phyloP scores from a whole-genome alignment of 176 grass and related monocot species.

The Oryza officinalis region DNA sequence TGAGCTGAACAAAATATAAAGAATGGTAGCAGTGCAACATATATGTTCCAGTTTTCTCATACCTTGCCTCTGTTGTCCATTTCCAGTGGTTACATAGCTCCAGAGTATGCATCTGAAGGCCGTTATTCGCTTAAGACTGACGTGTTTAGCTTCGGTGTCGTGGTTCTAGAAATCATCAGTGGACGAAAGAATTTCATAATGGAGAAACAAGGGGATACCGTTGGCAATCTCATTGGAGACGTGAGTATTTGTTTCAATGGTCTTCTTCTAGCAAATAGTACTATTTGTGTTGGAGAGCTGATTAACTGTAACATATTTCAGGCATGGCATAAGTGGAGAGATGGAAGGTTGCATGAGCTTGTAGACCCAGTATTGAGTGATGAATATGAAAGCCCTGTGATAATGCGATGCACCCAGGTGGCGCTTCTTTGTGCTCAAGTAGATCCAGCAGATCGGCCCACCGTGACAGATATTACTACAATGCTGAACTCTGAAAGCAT shows the following conservation, averaged over 20 bases:
- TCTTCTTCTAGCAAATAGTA: background rate
- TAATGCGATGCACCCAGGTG: constrained; percentile 30
- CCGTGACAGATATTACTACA: constrained; percentile 39
- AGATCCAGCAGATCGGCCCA: constrained; percentile 42
- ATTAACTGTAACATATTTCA: constrained; percentile 24
- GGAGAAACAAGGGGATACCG: constrained; percentile 27
- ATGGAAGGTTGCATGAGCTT: constrained; percentile 34
- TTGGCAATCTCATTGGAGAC: constrained; percentile 46
- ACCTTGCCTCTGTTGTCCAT: background rate
- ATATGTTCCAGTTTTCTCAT: background rate
- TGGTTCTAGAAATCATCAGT: constrained; percentile 44
- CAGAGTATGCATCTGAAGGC: constrained; percentile 46
- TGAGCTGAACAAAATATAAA: background rate
- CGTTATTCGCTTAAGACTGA: constrained; percentile 56
- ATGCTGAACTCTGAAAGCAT: constrained; percentile 39
- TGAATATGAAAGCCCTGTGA: background rate
- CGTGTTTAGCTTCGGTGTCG: constrained; percentile 57
- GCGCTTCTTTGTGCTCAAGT: constrained; percentile 58
- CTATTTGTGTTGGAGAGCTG: background rate
- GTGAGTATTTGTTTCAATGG: constrained; percentile 28
- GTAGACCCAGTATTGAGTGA: constrained; percentile 36
- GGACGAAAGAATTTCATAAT: constrained; percentile 41
- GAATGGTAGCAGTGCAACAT: background rate
- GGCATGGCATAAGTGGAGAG: constrained; percentile 52
- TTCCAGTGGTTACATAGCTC: constrained; percentile 52